phyloP scores from a whole-genome alignment of 2,329 filamentous ascomycete species.

The Exophiala phaeomuriformis region DNA sequence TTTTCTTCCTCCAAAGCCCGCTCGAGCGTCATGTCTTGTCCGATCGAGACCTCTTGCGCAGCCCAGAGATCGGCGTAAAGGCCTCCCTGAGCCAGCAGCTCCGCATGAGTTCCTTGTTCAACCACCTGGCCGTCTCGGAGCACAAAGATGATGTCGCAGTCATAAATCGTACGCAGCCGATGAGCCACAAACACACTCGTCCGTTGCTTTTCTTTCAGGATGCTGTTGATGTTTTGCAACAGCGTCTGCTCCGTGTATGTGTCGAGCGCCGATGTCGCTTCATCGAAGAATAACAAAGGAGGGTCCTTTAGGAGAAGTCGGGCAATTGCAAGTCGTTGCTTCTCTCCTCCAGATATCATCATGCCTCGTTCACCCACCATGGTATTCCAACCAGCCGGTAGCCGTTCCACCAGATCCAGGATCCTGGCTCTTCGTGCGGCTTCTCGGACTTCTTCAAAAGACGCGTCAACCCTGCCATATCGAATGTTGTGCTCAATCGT shows the following conservation, averaged over 20 bases:
- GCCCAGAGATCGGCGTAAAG: constrained; percentile 82
- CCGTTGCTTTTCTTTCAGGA: constrained; percentile 75
- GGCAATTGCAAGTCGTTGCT: constrained; percentile 83
- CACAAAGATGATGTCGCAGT: constrained; percentile 88
- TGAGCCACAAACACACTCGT: constrained; percentile 96
- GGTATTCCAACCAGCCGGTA: constrained; percentile 79
- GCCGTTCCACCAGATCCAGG: constrained; percentile 68
- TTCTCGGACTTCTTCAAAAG: constrained; percentile 62
- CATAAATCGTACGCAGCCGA: constrained; percentile 83
- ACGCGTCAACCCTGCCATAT: constrained; percentile 76
- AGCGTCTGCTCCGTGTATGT: constrained; percentile 83
- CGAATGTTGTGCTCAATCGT: constrained; percentile 92
- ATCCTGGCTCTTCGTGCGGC: constrained; percentile 79
- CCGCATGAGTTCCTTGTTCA: constrained; percentile 79
- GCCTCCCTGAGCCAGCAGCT: constrained; percentile 66
- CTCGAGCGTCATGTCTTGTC: constrained; percentile 36
- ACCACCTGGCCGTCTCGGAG: constrained; percentile 76
- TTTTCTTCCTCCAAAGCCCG: constrained; percentile 35
- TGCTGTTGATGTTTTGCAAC: constrained; percentile 85
- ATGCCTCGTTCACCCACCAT: constrained; percentile 83
- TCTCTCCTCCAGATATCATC: constrained; percentile 78
- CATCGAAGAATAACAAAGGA: constrained; percentile 78
- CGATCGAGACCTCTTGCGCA: constrained; percentile 56
- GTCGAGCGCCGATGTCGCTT: constrained; percentile 82
- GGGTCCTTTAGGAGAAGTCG: constrained; percentile 76